Evolutionary conservation across 2,329 filamentous ascomycete species (phyloP).

Genomic region (Alternaria sp.): DNA sequence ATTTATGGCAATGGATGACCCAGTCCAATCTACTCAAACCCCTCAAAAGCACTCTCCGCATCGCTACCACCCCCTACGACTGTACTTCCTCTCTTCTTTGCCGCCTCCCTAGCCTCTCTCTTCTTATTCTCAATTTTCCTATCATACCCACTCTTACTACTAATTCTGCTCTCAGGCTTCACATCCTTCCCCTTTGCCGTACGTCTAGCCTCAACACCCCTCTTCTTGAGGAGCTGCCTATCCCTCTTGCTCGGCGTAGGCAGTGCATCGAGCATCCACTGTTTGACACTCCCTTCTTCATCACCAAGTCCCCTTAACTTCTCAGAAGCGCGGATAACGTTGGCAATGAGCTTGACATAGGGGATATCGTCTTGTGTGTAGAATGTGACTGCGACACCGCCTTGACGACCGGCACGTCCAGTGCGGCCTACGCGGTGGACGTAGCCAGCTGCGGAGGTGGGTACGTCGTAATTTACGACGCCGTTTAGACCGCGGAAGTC

Average conservation of each 20-base stretch:
- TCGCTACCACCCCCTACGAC: conserved; percentile 23
- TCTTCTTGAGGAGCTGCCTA: conserved; percentile 80
- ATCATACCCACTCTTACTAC: conserved; percentile 82
- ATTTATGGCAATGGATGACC: not conserved
- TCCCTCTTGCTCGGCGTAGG: conserved; percentile 85
- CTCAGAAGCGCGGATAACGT: conserved; percentile 87
- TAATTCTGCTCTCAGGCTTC: conserved; percentile 68
- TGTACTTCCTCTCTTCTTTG: conserved; percentile 40
- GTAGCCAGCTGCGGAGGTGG: conserved; percentile 87
- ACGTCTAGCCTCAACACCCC: conserved; percentile 79
- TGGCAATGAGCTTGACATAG: conserved; percentile 88
- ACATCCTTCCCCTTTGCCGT: conserved; percentile 41
- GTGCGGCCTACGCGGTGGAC: conserved; percentile 94
- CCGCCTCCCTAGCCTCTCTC: conserved; percentile 59
- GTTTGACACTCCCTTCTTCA: conserved; percentile 59
- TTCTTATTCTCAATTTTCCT: conserved; percentile 73
- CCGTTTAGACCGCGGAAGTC: conserved; percentile 96
- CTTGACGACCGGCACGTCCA: conserved; percentile 84
- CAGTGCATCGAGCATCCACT: conserved; percentile 86
- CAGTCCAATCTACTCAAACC: conserved; percentile 44
- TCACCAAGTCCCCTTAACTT: conserved; percentile 63
- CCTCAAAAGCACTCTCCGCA: conserved; percentile 46
- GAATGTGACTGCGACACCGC: conserved; percentile 89
- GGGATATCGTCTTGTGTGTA: conserved; percentile 96
- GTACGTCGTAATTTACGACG: conserved; percentile 97